Evolutionary conservation across 768 basidiomycete genomes (phyloP), one percentile per base, ranked within the genome.

Genomic region (Rhizopogon roseolus): DNA sequence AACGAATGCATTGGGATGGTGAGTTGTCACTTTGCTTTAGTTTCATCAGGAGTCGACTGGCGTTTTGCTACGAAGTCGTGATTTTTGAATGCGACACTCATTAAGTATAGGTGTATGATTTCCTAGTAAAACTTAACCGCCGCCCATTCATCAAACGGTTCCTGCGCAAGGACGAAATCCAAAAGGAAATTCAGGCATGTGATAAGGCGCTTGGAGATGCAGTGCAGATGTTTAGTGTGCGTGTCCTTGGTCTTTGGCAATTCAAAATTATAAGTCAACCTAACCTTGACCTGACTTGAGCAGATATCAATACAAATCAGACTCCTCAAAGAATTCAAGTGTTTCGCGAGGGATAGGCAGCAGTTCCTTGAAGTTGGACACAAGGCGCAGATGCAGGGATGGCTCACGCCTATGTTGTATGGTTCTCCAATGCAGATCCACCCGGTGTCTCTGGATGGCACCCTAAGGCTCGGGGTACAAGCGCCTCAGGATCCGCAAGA

Each of bases 141-240:
- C 73, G 88, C 1, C 86, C 90, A 0, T 92, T 90, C 71, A 68
- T 93, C 57, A 88, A 89, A 66, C 77, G 88, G 4, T 92, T 88
- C 62, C 75, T 93, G 39, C 83, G 84, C 62, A 80, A 87, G 38
- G 84, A 88, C 37, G 88, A 91, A 57, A 85, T 85, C 28, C 63
- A 76, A 14, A 69, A 72, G 2, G 76, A 80, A 32, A 80, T 90
- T 37, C 61, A 65, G 0, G 68, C 64, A 3, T 86, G 84, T 50
- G 78, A 83, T 49, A 71, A 76, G 11, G 72, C 72, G 1, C 71
- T 90, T 19, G 71, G 72, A 19, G 80, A 85, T 38, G 80, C 81
- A 4, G 64, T 86, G 39, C 66, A 67, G 16, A 73, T 84, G 63
- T 85, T 88, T 62, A 72, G 78, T 32, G 79, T 76, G 53, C 54